Evolutionary conservation across 2,329 filamentous ascomycete genomes (phyloP).

Genomic region (Beauveria sp.): DNA sequence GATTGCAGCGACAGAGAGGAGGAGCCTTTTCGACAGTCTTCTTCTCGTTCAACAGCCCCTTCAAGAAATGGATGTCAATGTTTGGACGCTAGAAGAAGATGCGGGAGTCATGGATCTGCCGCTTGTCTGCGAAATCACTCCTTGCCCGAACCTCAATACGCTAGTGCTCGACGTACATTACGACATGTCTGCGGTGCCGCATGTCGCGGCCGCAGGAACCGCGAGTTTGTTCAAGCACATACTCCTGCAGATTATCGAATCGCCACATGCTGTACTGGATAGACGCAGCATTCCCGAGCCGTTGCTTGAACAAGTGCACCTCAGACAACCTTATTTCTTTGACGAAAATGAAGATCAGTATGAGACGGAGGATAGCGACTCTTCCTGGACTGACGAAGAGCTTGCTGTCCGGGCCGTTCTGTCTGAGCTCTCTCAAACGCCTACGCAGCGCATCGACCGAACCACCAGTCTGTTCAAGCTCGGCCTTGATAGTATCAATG

Average conservation of each 20-base stretch:
- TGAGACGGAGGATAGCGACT: background rate
- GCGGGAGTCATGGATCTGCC: constrained; percentile 64
- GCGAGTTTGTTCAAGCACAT: constrained; percentile 24
- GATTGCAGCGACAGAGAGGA: constrained; percentile 29
- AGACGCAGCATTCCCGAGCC: constrained; percentile 18
- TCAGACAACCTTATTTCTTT: constrained; percentile 15
- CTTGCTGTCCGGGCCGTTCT: constrained; percentile 46
- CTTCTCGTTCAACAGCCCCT: constrained; percentile 66
- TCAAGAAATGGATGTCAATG: constrained; percentile 43
- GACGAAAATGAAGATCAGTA: constrained; percentile 15
- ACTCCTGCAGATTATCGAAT: constrained; percentile 19
- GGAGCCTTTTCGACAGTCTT: constrained; percentile 68
- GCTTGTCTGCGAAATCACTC: constrained; percentile 67
- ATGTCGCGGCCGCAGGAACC: constrained; percentile 21
- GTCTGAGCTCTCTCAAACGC: constrained; percentile 47
- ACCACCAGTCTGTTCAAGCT: constrained; percentile 74
- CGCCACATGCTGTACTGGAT: constrained; percentile 19
- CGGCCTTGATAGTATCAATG: constrained; percentile 88
- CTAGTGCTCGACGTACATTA: constrained; percentile 58
- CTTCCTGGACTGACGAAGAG: constrained; percentile 15
- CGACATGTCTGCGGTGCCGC: constrained; percentile 35
- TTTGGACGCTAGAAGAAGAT: constrained; percentile 53
- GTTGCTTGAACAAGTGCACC: constrained; percentile 14
- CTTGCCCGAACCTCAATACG: constrained; percentile 41
- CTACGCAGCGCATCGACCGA: constrained; percentile 42